A percentile compares a stretch with the other conserved stretches of the same genome.
These are phyloP conservation scores for Nannochloris sp. DNA, from an alignment of 139 green algal genomes.

Conservation along the genomic window DNA sequence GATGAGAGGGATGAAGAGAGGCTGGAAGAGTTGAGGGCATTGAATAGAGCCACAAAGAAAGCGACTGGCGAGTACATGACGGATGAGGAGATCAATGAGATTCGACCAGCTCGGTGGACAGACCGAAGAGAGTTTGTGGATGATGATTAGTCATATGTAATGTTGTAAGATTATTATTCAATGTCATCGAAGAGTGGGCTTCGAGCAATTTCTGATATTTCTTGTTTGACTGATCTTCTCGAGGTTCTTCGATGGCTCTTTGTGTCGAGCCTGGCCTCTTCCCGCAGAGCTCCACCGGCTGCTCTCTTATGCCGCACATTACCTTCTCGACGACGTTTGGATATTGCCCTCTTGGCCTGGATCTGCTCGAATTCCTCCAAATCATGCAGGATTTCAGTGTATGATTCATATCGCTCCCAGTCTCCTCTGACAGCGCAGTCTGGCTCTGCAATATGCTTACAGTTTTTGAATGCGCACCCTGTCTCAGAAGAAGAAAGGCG, in stretches of 20 bases:
- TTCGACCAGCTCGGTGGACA: slow-evolving; percentile 75
- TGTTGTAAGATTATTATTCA: no score
- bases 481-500: not conserved
- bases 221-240: slow-evolving; percentile 31
- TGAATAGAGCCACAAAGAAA: slow-evolving; percentile 70
- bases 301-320: slow-evolving; percentile 42
- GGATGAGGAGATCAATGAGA: slow-evolving; percentile 61
- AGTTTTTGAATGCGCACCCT: slow-evolving; percentile 69
- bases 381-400: slow-evolving; percentile 62
- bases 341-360: slow-evolving; percentile 14
- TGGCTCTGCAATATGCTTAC: slow-evolving; percentile 78
- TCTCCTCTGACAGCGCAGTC: slow-evolving; percentile 61
- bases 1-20: slow-evolving; percentile 64
- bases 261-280: slow-evolving; percentile 65
- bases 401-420: slow-evolving; percentile 67
- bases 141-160: slow-evolving; percentile 7
- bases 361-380: slow-evolving; percentile 39
- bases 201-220: slow-evolving; percentile 14
- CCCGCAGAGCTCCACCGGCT: slow-evolving; percentile 46
- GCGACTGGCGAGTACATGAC: slow-evolving; percentile 72
- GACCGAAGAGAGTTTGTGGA: slow-evolving; percentile 49
- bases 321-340: slow-evolving; percentile 53
- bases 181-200: no score
- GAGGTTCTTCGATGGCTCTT: slow-evolving; percentile 54
- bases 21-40: slow-evolving; percentile 66